Percentiles rank a stretch among this genome's conserved stretches.
Conservation (phyloP, 768 basidiomycete genomes). For the Ramaria sp. region DNA sequence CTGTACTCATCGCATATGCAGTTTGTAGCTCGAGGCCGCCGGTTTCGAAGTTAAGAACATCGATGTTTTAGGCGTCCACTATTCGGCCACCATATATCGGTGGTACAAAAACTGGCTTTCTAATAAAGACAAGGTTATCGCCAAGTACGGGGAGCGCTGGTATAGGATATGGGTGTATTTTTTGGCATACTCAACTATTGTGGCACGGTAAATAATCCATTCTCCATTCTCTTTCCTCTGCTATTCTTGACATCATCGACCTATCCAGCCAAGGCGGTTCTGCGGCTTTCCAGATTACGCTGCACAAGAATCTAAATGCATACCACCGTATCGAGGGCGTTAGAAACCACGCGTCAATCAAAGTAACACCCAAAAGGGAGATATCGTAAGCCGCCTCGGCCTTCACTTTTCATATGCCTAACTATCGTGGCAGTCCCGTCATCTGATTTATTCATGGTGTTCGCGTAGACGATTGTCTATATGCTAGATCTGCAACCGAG, state of each 20-base stretch:
- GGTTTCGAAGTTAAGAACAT: slow-evolving; percentile 96
- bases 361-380: neutral
- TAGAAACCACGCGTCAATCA: slow-evolving; percentile 65
- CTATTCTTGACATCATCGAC: neutral
- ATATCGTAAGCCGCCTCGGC: neutral
- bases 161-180: slow-evolving; percentile 96
- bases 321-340: slow-evolving; percentile 88
- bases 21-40: slow-evolving; percentile 49
- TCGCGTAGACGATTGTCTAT: neutral
- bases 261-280: slow-evolving; percentile 66
- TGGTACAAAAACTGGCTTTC: slow-evolving; percentile 98
- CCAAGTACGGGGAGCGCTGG: slow-evolving; percentile 87
- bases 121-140: slow-evolving; percentile 85
- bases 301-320: slow-evolving; percentile 97
- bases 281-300: slow-evolving; percentile 92
- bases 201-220: slow-evolving; percentile 43
- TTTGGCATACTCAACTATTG: slow-evolving; percentile 86
- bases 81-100: slow-evolving; percentile 77
- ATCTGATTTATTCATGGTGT: neutral
- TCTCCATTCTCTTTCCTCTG: neutral
- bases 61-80: slow-evolving; percentile 96
- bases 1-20: neutral
- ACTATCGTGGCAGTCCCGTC: neutral
- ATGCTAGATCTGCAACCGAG: too few species aligned
- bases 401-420: neutral